phyloP scores from a whole-genome alignment of 2,329 filamentous ascomycete genomes.

The Sarocladium strictum region DNA sequence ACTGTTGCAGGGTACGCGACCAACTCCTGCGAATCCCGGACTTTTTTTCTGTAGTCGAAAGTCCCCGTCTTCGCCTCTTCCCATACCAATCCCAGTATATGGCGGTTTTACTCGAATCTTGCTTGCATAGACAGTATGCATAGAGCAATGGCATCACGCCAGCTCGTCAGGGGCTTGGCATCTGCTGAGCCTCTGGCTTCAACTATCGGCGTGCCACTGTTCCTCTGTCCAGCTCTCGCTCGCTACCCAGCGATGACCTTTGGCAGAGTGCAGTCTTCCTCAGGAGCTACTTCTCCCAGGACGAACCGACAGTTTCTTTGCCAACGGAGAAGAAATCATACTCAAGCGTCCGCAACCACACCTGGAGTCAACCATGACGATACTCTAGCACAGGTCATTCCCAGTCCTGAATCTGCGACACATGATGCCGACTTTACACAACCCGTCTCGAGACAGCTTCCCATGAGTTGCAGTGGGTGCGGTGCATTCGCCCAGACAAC shows the following conservation, averaged over 20 bases:
- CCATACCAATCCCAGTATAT: not conserved
- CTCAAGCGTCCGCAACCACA: constrained; percentile 16
- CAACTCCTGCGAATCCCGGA: not conserved
- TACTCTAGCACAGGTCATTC: too few relatives aligned
- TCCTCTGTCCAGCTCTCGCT: constrained; percentile 39
- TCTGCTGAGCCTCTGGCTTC: constrained; percentile 30
- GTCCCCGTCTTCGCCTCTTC: not conserved
- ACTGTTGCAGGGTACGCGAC: not conserved
- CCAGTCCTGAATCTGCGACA: not conserved
- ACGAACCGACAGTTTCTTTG: constrained; percentile 8
- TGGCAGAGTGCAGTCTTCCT: not conserved
- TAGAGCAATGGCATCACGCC: constrained; percentile 34
- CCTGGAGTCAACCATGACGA: not conserved
- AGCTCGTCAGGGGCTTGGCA: constrained; percentile 36
- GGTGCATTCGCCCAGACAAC: constrained; percentile 57
- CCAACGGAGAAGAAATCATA: constrained; percentile 22
- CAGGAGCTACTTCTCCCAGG: not conserved
- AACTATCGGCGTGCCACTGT: constrained; percentile 35
- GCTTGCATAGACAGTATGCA: constrained; percentile 32
- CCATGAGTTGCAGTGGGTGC: constrained; percentile 57
- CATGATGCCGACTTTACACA: not conserved
- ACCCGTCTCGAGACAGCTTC: constrained; percentile 30
- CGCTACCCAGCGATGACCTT: not conserved
- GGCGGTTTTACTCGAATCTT: too few relatives aligned
- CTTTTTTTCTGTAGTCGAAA: not conserved